phyloP scores from a whole-genome alignment of 1,139 yeast species.

The Saccharomyces pastorianus region DNA sequence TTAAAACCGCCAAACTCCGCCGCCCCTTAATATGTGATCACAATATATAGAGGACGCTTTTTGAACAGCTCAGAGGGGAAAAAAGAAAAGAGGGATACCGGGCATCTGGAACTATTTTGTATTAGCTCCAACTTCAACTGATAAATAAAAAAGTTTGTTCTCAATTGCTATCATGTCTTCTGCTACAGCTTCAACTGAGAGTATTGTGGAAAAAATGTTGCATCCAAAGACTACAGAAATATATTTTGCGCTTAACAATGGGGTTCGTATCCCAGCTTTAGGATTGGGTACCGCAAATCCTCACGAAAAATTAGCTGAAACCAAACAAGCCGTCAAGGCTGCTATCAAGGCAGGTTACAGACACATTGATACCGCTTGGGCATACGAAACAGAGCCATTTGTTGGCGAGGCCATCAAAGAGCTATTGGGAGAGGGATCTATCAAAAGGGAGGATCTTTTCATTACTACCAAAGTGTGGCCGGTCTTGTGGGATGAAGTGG shows the following conservation, averaged over 20 bases:
- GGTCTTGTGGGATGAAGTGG: slow-evolving; percentile 35
- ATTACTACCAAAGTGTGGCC: slow-evolving; percentile 60
- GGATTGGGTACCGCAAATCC: slow-evolving; percentile 55
- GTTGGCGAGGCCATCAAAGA: slow-evolving; percentile 46
- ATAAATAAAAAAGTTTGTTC: background rate
- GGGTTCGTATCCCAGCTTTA: slow-evolving; percentile 46
- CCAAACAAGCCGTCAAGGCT: slow-evolving; percentile 37
- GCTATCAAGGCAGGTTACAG: slow-evolving; percentile 45
- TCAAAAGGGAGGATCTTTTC: slow-evolving; percentile 50
- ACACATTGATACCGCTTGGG: slow-evolving; percentile 50
- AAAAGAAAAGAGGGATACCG: background rate
- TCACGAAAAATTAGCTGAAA: slow-evolving; percentile 29
- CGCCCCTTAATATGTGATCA: background rate
- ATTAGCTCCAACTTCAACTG: background rate
- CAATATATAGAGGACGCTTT: background rate
- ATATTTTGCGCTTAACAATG: slow-evolving; percentile 41
- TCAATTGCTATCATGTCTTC: background rate
- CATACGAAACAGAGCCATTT: slow-evolving; percentile 43
- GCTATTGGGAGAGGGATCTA: slow-evolving; percentile 40
- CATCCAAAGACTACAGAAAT: slow-evolving; percentile 30
- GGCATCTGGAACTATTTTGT: background rate
- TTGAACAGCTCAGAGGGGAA: background rate
- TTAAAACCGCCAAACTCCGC: background rate
- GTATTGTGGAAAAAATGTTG: slow-evolving; percentile 9
- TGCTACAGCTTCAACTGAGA: background rate